A percentile compares a stretch with the other conserved stretches of the same genome.
These are phyloP conservation scores for Bertia moriformis DNA, from an alignment of 2,329 filamentous ascomycete genomes.

Conservation along the genomic window DNA sequence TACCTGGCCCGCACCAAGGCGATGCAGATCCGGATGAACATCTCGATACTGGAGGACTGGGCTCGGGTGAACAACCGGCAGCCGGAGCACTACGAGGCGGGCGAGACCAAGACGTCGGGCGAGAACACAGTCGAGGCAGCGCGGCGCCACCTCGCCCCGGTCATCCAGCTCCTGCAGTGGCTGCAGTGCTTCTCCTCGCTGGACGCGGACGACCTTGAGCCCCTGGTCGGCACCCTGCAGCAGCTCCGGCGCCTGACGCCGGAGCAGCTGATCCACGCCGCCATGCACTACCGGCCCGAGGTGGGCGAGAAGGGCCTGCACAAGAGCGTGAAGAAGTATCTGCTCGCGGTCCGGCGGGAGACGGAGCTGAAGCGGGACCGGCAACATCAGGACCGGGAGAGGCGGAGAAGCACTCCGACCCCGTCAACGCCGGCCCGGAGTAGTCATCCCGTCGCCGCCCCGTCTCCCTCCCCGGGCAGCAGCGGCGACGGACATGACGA, in stretches of 20 bases:
- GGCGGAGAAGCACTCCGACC: no score
- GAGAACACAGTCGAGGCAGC: conserved; percentile 78
- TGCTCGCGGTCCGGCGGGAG: conserved; percentile 67
- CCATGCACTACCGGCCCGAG: conserved; percentile 84
- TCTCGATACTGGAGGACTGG: conserved; percentile 92
- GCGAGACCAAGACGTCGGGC: conserved; percentile 70
- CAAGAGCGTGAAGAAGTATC: conserved; percentile 76
- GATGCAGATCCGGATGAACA: conserved; percentile 99
- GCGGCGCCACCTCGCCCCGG: conserved; percentile 69
- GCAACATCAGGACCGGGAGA: conserved; percentile 29
- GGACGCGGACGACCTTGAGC: conserved; percentile 70
- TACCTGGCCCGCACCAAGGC: conserved; percentile 96
- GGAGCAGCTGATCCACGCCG: conserved; percentile 79
- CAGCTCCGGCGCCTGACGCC: conserved; percentile 75
- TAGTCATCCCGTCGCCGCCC: conserved; percentile 14
- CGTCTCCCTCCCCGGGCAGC: conserved; percentile 19
- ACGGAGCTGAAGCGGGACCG: conserved; percentile 44
- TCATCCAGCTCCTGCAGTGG: conserved; percentile 93
- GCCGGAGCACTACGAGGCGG: conserved; percentile 88
- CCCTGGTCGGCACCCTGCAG: conserved; percentile 76
- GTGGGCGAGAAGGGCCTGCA: conserved; percentile 86
- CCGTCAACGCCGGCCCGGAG: conserved; percentile 27
- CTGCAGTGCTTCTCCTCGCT: conserved; percentile 93
- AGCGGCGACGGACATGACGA: conserved; percentile 22
- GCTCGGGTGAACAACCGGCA: conserved; percentile 82